Evolutionary conservation across 75 land plant species (phyloP).

Genomic region (Ceratopteris richardii): DNA sequence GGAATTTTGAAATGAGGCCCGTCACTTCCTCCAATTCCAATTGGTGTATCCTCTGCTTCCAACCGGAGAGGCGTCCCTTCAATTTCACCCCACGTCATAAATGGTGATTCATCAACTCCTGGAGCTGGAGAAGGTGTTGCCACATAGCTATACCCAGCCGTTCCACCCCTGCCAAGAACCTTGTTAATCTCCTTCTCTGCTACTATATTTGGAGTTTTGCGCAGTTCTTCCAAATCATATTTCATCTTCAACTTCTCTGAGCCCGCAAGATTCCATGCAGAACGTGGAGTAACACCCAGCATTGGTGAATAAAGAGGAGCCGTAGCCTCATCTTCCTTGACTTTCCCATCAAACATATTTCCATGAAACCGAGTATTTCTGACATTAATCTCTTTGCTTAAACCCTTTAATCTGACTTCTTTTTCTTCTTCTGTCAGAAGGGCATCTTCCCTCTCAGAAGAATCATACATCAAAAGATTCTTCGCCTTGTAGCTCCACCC

Average conservation of each 20-base stretch:
- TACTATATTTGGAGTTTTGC: constrained; percentile 65
- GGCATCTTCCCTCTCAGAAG: constrained; percentile 59
- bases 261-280: constrained; percentile 50
- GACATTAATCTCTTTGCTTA: constrained; percentile 56
- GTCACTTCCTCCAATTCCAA: constrained; percentile 65
- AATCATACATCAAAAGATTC: constrained; percentile 90
- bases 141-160: constrained; percentile 76
- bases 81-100: constrained; percentile 98
- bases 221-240: constrained; percentile 91
- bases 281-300: constrained; percentile 56
- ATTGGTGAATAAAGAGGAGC: constrained; percentile 74
- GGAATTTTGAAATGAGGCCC: constrained; percentile 95
- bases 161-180: constrained; percentile 30
- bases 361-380: constrained; percentile 75
- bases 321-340: constrained; percentile 56
- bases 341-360: constrained; percentile 48
- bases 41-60: constrained; percentile 75
- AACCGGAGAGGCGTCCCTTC: constrained; percentile 92
- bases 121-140: constrained; percentile 91
- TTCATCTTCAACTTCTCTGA: constrained; percentile 48
- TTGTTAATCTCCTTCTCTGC: constrained; percentile 31
- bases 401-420: constrained; percentile 55
- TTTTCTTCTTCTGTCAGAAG: constrained; percentile 67
- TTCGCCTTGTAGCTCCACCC: constrained; percentile 75
- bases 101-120: constrained; percentile 91